Base-by-base conservation (phyloP, 2,329 filamentous ascomycete genomes). In the Ophiostoma triangulosporum region DNA sequence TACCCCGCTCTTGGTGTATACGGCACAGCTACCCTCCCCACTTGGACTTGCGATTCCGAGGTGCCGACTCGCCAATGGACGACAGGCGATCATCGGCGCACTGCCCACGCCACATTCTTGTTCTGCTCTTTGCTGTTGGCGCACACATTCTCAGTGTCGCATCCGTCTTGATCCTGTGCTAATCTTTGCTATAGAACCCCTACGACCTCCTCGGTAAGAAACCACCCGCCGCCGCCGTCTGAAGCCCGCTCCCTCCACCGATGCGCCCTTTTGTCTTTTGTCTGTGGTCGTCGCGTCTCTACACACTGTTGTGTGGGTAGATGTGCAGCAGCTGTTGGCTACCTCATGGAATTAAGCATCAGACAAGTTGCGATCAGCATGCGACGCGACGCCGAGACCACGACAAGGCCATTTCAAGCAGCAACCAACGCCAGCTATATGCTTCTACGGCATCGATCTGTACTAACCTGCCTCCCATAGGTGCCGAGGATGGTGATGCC, bases 201-300 rank as follows among this genome's bases (percentile, higher is more conserved):
- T 97, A 87, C 81, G 91, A 93, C 81, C 84, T 95, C 77, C 88
- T 98, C 80, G 91, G 93, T 97, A 95, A 60, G 56, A 45, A 52
- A 8, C 12, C 22, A 27, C 26, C n/a, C 20, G 15, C 15, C 38
- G 9, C 6, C 45, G 14, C 35, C 29, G 2, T n/a, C 26, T 9
- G 9, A 29, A 22, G 15, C 24, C n/a, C 35, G 11, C 11, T 6
- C 11, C 20, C 17, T 35, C 12, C 20, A 14, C 24, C n/a, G 29
- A 24, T 22, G 20, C 29, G 11, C 12, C 24, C 31, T n/a, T n/a
- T 8, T 24, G 29, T 33, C 12, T 2, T 20, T 20, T 36, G n/a
- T 31, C 52, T 50, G 27, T 35, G 6, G 38, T 17, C 45, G 32
- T 7, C 45, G n/a, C n/a, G n/a, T n/a, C n/a, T n/a, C n/a, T n/a